Evolutionary conservation across 176 grass and related monocot genomes (phyloP), one percentile per base, ranked within the genome.

Genomic region (Musa acuminata): DNA sequence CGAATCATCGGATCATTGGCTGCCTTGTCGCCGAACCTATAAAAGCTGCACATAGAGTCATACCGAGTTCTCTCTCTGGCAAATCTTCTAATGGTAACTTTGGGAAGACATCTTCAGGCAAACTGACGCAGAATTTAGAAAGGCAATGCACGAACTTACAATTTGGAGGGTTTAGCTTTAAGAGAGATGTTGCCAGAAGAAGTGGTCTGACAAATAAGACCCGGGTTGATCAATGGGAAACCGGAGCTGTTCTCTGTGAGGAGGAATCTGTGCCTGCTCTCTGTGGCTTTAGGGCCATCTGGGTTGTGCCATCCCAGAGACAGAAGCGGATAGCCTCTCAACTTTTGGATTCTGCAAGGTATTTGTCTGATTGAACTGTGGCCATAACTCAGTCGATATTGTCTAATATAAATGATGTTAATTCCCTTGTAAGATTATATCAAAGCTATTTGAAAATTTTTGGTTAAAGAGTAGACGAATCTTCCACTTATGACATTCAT

Each of bases 21-120:
- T 98, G 90, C 75, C 87, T 98, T 16, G 87, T 93, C 57, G 80
- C 78, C 35, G 94, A 98, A 87, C 83, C 90, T 3, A 93, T 98
- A 82, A 93, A 79, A 91, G 52, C n/a, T 21, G 94, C 88, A 49
- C 83, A 93, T 82, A 93, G 62, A 87, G 78, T 98, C 8, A 87
- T 98, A 35, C 69, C 87, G 8, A 88, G 67, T 43, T 83, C 67
- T 3, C 49, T 58, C 4, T 52, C 64, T 10, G 27, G 20, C 16
- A 80, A 67, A 78, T 49, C 50, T 17, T 53, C 27, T 9, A 26
- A 21, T 62, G 10, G 69, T 35, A 51, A 50, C 3, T 49, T 51
- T 20, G 24, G 9, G 35, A 51, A 80, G 35, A 29, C 49, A 59
- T 8, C n/a, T 63, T 4, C 49, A 19, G 6, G 29, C 49, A 59